Evolutionary conservation across 2,329 filamentous ascomycete genomes (phyloP).

Genomic region (Macroventuria anomochaeta): DNA sequence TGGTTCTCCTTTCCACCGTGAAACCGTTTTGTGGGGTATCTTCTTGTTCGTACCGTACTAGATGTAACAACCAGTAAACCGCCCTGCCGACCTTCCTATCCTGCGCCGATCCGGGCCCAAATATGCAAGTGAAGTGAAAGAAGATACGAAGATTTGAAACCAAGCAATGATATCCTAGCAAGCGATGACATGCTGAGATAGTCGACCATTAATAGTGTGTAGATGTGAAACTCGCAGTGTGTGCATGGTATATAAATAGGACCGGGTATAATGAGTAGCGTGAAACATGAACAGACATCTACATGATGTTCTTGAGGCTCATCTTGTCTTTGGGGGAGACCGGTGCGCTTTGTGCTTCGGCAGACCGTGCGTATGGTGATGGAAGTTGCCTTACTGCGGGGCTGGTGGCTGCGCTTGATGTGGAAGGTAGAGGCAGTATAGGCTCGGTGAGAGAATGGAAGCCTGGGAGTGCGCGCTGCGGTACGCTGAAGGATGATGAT

Average conservation of each 20-base stretch:
- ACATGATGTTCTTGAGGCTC: conserved; percentile 46
- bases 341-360: conserved; percentile 40
- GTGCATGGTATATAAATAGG: conserved; percentile 22
- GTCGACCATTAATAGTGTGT: conserved; percentile 19
- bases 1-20: conserved; percentile 14
- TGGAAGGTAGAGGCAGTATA: conserved; percentile 33
- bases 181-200: conserved; percentile 8
- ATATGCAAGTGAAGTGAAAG: conserved; percentile 9
- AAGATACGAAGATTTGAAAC: conserved; percentile 2
- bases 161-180: conserved; percentile 2
- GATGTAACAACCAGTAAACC: conserved; percentile 5
- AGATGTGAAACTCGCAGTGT: conserved; percentile 16
- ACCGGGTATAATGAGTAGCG: conserved; percentile 29
- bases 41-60: conserved; percentile 11
- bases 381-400: conserved; percentile 43
- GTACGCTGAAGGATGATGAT: conserved; percentile 29
- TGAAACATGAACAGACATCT: conserved; percentile 34
- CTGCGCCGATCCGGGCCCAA: conserved; percentile 5
- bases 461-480: conserved; percentile 41
- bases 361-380: conserved; percentile 35
- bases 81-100: background rate
- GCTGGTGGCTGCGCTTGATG: conserved; percentile 31
- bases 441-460: conserved; percentile 45
- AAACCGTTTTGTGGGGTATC: conserved; percentile 21
- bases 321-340: conserved; percentile 45